Evolutionary conservation across 306 rosid species (phyloP).

Genomic region (Cucumis hystrix): DNA sequence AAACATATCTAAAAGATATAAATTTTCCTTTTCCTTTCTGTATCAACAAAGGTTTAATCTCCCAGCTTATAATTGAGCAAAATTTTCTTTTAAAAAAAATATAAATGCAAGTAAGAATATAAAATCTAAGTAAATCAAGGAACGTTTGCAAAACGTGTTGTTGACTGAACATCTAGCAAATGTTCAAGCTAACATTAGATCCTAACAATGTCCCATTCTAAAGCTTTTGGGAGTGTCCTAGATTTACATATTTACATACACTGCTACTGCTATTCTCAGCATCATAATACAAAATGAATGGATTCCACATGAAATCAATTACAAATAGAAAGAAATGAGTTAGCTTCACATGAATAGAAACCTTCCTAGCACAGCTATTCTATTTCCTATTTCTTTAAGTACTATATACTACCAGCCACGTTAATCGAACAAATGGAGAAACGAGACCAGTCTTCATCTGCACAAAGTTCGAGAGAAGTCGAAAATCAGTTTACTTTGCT

Average conservation of each 20-base stretch:
- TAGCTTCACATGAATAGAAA: background rate
- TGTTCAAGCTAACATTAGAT: background rate
- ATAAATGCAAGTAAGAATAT: background rate
- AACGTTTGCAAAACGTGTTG: background rate
- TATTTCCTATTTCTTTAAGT: background rate
- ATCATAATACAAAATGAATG: conserved; percentile 1
- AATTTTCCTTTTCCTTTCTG: no score
- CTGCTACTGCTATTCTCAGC: background rate
- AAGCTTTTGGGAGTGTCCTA: background rate
- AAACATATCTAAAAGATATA: no score
- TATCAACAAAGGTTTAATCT: background rate
- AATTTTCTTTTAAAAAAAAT: background rate
- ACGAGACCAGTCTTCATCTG: background rate
- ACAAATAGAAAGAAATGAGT: background rate
- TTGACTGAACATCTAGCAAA: background rate
- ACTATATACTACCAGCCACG: background rate
- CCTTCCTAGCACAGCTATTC: background rate
- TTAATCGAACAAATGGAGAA: background rate
- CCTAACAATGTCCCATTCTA: background rate
- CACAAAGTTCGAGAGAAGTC: background rate
- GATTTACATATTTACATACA: conserved; percentile 1
- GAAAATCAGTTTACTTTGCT: background rate
- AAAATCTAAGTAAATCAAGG: background rate
- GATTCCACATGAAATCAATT: background rate
- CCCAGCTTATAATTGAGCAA: background rate